Percentiles rank a stretch among this genome's conserved stretches.
Evolutionary conservation across 169 alveolate species (phyloP).

Genomic region (Prorocentrum cordatum): DNA sequence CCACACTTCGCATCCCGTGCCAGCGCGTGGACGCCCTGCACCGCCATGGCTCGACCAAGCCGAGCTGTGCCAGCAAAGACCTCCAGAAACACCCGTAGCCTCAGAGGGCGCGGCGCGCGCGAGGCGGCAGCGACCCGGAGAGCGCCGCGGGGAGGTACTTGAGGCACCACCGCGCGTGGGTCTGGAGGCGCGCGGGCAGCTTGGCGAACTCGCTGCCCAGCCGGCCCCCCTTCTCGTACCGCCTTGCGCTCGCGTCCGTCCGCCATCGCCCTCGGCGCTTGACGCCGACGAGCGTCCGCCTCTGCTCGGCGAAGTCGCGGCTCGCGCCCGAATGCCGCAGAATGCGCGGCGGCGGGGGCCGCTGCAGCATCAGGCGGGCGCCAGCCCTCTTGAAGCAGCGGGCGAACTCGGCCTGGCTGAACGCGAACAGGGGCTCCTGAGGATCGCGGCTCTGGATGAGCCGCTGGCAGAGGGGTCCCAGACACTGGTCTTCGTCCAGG

Average conservation of each 20-base stretch:
- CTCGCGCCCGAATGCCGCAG: constrained; percentile 2
- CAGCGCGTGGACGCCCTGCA: too few relatives aligned
- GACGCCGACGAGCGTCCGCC: not conserved
- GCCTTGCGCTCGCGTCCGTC: not conserved
- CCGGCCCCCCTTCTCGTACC: constrained; percentile 19
- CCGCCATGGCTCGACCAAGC: too few relatives aligned
- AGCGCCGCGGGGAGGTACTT: too few relatives aligned
- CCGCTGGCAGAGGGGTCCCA: not conserved
- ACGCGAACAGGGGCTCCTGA: not conserved
- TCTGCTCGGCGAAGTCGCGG: not conserved
- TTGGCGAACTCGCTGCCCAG: not conserved
- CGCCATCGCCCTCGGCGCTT: not conserved
- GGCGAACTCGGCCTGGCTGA: not conserved
- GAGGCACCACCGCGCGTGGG: not conserved
- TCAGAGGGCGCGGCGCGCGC: too few relatives aligned
- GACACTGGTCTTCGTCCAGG: not conserved
- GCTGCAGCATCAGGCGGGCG: not conserved
- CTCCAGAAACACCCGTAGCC: too few relatives aligned
- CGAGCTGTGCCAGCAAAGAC: too few relatives aligned
- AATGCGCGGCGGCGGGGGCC: not conserved
- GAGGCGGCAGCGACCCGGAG: too few relatives aligned
- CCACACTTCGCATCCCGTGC: too few relatives aligned
- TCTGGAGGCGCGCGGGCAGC: not conserved
- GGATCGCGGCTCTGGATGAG: not conserved
- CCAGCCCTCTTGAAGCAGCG: not conserved